Conservation (phyloP, 495 filamentous ascomycete genomes). For the Penicillium maclennaniae region DNA sequence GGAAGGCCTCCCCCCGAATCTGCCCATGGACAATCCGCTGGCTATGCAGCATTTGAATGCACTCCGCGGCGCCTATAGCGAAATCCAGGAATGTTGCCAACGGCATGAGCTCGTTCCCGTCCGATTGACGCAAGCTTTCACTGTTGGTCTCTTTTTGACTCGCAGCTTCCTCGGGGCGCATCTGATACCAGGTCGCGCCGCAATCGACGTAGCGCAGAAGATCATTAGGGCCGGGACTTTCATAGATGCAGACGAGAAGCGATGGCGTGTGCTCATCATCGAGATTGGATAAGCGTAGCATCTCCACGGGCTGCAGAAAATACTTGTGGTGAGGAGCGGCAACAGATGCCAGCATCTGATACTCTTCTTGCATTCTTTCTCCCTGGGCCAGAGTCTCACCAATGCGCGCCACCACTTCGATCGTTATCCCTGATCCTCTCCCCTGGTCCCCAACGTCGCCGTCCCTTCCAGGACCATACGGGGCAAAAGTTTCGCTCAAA, state of each 20-base stretch:
- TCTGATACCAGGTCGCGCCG: conserved; percentile 3
- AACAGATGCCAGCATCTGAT: conserved; percentile 7
- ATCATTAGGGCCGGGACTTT: conserved; percentile 4
- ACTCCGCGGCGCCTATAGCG: conserved; percentile 67
- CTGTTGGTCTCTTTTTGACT: background rate
- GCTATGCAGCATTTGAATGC: conserved; percentile 68
- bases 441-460: too few relatives aligned
- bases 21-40: conserved; percentile 69
- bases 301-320: conserved; percentile 7
- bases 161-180: background rate
- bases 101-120: conserved; percentile 20
- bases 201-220: conserved; percentile 5
- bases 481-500: too few relatives aligned
- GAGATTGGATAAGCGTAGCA: conserved; percentile 2
- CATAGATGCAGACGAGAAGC: conserved; percentile 2
- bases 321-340: conserved; percentile 1
- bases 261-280: background rate
- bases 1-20: conserved; percentile 69
- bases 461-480: too few relatives aligned
- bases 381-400: conserved; percentile 1
- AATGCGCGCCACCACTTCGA: conserved; percentile 4
- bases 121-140: too few relatives aligned
- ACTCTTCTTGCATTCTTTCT: conserved; percentile 2
- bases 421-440: background rate
- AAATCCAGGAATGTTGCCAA: conserved; percentile 66